Base-by-base conservation (phyloP, 495 filamentous ascomycete genomes). In the Talaromyces stipitatus region DNA sequence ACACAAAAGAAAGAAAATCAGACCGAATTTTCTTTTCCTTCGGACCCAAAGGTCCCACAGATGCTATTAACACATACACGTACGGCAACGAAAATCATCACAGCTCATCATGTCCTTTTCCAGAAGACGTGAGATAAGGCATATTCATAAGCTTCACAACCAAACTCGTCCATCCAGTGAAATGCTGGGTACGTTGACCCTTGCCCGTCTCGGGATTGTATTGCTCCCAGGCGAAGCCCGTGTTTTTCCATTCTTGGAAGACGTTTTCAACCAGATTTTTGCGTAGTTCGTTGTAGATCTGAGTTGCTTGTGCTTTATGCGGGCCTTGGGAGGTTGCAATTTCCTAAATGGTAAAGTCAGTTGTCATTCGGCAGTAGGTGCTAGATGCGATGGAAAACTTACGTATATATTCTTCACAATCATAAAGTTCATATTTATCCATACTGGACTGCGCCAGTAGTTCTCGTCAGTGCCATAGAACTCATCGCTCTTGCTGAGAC, bases 141-240 rank as follows among this genome's bases (percentile, higher is more conserved):
- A 98, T 92, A 38, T 80, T 80, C 94, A 97, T 96, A 64, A 98
- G 89, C 78, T 96, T 97, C 36, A 97, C 92, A 61, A 97, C 92
- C 69, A 97, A 75, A 69, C 89, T 95, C 50, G 95, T 98, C 94
- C 94, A 98, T 55, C 94, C 94, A 14, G 92, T 95, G 68, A 98
- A 98, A 76, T 97, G 94, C 74, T 96, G 91, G 22, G 91, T 97
- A 50, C 94, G 82, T 76, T 97, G 95, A 29, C 94, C 94, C 55
- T 82, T 80, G 48, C 94, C 94, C 3, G 87, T 96, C 60, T 96
- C 90, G 0, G 92, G 89, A 69, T 96, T 91, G 72, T 97, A 98
- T 72, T 98, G 94, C 68, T 98, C 94, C 95, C 95, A 98, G 9
- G 95, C 94, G 70, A 97, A 98, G 16, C 92, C 91, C 0, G 94